Conservation (phyloP, 495 filamentous ascomycete species). For the Durotheca rogersii region DNA sequence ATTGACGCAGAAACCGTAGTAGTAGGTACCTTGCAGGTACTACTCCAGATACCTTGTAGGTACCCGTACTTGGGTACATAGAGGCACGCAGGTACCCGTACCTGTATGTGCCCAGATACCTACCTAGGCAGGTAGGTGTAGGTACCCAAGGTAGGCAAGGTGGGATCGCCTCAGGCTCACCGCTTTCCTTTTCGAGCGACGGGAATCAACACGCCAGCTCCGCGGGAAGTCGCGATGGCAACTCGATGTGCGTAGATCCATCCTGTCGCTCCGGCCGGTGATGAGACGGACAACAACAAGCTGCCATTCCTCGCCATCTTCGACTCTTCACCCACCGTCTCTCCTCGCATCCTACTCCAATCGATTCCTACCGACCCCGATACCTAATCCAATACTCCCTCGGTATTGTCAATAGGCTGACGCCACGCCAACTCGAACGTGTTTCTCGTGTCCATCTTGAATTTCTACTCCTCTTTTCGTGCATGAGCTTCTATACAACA, state of each 20-base stretch:
- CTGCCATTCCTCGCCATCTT: constrained; percentile 15
- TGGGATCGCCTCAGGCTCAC: constrained; percentile 6
- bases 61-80: neutral
- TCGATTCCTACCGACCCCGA: too few relatives aligned
- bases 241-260: constrained; percentile 4
- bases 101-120: neutral
- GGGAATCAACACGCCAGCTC: constrained; percentile 17
- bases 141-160: neutral
- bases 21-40: too few relatives aligned
- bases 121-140: neutral
- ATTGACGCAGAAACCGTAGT: too few relatives aligned
- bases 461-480: constrained; percentile 8
- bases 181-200: constrained; percentile 20
- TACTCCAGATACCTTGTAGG: neutral
- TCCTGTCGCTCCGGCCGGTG: too few relatives aligned
- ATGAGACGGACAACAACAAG: too few relatives aligned
- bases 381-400: too few relatives aligned
- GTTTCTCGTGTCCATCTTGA: constrained; percentile 1
- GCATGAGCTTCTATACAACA: constrained; percentile 18
- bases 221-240: constrained; percentile 25
- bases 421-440: neutral
- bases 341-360: constrained; percentile 1
- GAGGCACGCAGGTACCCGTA: neutral
- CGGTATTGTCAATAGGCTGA: neutral
- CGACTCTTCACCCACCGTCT: neutral